Evolutionary conservation across 495 filamentous ascomycete genomes (phyloP).

Genomic region (Trichoderma erinaceum): DNA sequence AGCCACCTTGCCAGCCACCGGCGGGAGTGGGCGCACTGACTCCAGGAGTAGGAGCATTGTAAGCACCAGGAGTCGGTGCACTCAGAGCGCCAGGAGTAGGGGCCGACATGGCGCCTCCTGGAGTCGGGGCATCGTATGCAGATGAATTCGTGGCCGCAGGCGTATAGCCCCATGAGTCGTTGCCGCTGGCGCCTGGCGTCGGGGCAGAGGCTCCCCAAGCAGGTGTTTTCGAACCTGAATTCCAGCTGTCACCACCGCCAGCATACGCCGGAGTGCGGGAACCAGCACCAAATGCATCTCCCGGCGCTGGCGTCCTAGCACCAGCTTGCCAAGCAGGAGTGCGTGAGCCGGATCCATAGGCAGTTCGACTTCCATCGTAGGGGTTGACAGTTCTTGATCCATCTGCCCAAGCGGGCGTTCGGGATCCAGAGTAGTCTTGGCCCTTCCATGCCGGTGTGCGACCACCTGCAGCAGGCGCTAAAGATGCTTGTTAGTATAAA

Average conservation of each 20-base stretch:
- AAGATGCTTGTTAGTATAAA: slow-evolving; percentile 25
- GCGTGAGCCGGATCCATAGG: slow-evolving; percentile 52
- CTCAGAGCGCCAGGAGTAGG: slow-evolving; percentile 48
- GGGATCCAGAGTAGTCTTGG: slow-evolving; percentile 48
- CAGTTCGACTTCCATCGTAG: slow-evolving; percentile 71
- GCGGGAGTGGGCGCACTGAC: slow-evolving; percentile 47
- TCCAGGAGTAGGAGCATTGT: slow-evolving; percentile 55
- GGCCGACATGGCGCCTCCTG: slow-evolving; percentile 57
- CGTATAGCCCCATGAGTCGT: slow-evolving; percentile 45
- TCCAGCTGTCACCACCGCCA: slow-evolving; percentile 57
- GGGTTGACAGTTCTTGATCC: slow-evolving; percentile 69
- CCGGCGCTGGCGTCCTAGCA: slow-evolving; percentile 52
- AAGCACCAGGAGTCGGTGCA: slow-evolving; percentile 57
- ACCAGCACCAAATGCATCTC: slow-evolving; percentile 57
- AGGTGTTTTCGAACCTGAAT: slow-evolving; percentile 67
- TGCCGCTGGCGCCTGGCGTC: slow-evolving; percentile 49
- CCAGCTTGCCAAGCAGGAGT: slow-evolving; percentile 49
- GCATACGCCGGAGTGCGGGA: slow-evolving; percentile 66
- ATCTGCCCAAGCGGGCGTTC: slow-evolving; percentile 77
- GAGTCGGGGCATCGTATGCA: slow-evolving; percentile 69
- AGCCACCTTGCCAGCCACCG: slow-evolving; percentile 41
- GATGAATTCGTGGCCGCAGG: slow-evolving; percentile 56
- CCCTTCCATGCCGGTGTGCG: slow-evolving; percentile 65
- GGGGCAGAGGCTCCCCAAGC: slow-evolving; percentile 55
- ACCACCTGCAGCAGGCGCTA: slow-evolving; percentile 49